phyloP scores from a whole-genome alignment of 2,329 filamentous ascomycete species.

The Pleoardoris graminearum region DNA sequence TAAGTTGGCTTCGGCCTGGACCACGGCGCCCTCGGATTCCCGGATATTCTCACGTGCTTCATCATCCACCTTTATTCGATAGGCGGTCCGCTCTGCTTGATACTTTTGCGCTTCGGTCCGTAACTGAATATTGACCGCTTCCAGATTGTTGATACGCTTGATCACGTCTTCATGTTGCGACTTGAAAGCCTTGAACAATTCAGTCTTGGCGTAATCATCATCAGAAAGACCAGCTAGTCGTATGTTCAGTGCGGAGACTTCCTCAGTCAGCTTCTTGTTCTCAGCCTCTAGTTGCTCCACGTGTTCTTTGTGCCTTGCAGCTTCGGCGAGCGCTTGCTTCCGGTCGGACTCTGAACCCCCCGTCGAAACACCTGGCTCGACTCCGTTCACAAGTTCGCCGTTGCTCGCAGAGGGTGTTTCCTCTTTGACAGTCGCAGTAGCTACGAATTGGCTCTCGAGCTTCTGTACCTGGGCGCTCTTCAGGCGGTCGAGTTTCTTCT shows the following conservation, averaged over 20 bases:
- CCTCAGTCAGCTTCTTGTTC: conserved; percentile 73
- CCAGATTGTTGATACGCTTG: conserved; percentile 86
- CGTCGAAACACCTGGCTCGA: conserved; percentile 59
- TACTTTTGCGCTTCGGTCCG: conserved; percentile 83
- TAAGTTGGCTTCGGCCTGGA: conserved; percentile 80
- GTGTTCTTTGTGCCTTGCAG: conserved; percentile 85
- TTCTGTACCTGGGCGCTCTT: conserved; percentile 90
- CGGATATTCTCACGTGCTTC: conserved; percentile 73
- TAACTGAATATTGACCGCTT: conserved; percentile 83
- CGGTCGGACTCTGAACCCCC: conserved; percentile 75
- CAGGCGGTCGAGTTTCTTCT: conserved; percentile 88
- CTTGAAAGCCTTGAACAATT: conserved; percentile 91
- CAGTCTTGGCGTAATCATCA: conserved; percentile 90
- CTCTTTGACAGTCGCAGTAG: conserved; percentile 31
- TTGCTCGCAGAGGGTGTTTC: conserved; percentile 53
- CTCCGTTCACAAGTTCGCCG: conserved; percentile 61
- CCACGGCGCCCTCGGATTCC: conserved; percentile 81
- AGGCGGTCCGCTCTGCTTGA: conserved; percentile 81
- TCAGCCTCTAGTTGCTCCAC: conserved; percentile 77
- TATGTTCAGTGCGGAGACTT: conserved; percentile 73
- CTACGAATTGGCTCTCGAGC: conserved; percentile 78
- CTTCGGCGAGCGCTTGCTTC: conserved; percentile 74
- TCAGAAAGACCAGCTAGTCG: conserved; percentile 76
- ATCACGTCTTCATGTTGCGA: conserved; percentile 90
- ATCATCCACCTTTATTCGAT: conserved; percentile 77